Conservation (phyloP, 805 yeast species). For the Hanseniaspora guilliermondii region DNA sequence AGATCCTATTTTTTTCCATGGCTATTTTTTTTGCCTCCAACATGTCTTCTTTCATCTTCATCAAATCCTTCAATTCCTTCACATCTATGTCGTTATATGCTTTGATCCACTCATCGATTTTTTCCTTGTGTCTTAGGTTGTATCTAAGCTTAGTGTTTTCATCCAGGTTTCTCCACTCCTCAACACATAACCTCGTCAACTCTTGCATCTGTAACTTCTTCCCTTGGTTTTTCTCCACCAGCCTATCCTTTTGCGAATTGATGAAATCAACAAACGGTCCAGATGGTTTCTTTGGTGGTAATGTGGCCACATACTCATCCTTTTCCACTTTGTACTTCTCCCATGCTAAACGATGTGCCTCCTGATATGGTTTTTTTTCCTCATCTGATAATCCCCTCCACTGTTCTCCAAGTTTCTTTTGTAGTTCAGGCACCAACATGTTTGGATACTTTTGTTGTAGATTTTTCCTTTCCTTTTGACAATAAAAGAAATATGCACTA, state of each 20-base stretch:
- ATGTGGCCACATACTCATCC: slow-evolving; percentile 27
- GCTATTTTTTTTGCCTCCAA: not conserved
- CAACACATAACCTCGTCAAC: slow-evolving; percentile 24
- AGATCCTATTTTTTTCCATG: not conserved
- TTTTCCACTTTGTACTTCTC: slow-evolving; percentile 27
- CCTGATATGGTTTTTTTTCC: slow-evolving; percentile 71
- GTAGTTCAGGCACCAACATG: slow-evolving; percentile 30
- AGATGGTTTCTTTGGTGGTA: slow-evolving; percentile 31
- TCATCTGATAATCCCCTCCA: slow-evolving; percentile 74
- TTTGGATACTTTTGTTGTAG: slow-evolving; percentile 26
- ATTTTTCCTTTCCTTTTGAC: slow-evolving; percentile 26
- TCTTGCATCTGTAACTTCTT: slow-evolving; percentile 22
- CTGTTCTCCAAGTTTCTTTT: slow-evolving; percentile 69
- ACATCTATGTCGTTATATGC: slow-evolving; percentile 11
- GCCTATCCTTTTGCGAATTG: slow-evolving; percentile 26
- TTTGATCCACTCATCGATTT: slow-evolving; percentile 31
- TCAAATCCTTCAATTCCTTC: not conserved
- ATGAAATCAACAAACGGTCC: slow-evolving; percentile 29
- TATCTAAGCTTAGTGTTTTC: slow-evolving; percentile 15
- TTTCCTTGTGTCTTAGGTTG: slow-evolving; percentile 27
- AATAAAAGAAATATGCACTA: slow-evolving; percentile 29
- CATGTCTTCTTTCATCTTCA: not conserved
- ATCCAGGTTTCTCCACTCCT: slow-evolving; percentile 16
- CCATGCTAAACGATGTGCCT: slow-evolving; percentile 31
- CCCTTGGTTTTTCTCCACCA: slow-evolving; percentile 22